Evolutionary conservation across 768 basidiomycete genomes (phyloP).

Genomic region (Calocera cornea): DNA sequence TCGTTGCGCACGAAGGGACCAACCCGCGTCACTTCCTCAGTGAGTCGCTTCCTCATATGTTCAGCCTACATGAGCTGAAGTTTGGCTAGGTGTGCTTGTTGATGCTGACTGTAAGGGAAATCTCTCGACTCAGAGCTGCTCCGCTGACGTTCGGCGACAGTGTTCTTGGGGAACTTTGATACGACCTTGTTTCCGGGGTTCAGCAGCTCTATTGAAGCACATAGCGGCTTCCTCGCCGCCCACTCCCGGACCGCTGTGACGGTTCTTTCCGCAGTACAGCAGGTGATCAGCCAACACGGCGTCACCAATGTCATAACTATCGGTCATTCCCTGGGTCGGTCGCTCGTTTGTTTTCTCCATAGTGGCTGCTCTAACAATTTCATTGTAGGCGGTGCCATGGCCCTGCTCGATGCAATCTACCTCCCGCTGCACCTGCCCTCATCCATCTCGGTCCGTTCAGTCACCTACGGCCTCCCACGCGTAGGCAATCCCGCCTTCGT

Average conservation of each 20-base stretch:
- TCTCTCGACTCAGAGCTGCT: not conserved
- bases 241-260: slow-evolving; percentile 36
- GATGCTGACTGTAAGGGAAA: slow-evolving; percentile 24
- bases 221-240: slow-evolving; percentile 34
- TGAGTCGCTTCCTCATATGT: not conserved
- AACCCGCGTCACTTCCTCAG: slow-evolving; percentile 42
- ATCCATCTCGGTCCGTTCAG: slow-evolving; percentile 25
- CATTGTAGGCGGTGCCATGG: slow-evolving; percentile 29
- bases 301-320: slow-evolving; percentile 33
- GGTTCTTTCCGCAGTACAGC: slow-evolving; percentile 35
- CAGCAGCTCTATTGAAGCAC: slow-evolving; percentile 29
- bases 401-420: slow-evolving; percentile 40
- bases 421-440: slow-evolving; percentile 39
- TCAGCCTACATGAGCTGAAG: slow-evolving; percentile 17
- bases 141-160: not conserved
- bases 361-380: not conserved
- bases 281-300: slow-evolving; percentile 28
- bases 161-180: slow-evolving; percentile 27
- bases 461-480: slow-evolving; percentile 34
- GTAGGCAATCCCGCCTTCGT: slow-evolving; percentile 36
- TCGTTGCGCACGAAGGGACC: slow-evolving; percentile 52
- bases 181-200: slow-evolving; percentile 39
- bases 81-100: slow-evolving; percentile 27
- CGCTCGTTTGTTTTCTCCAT: slow-evolving; percentile 12
- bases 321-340: slow-evolving; percentile 29